Evolutionary conservation across 164 flowering plant genomes (phyloP), one percentile per base, ranked within the genome.

Genomic region (Buxus sempervirens): DNA sequence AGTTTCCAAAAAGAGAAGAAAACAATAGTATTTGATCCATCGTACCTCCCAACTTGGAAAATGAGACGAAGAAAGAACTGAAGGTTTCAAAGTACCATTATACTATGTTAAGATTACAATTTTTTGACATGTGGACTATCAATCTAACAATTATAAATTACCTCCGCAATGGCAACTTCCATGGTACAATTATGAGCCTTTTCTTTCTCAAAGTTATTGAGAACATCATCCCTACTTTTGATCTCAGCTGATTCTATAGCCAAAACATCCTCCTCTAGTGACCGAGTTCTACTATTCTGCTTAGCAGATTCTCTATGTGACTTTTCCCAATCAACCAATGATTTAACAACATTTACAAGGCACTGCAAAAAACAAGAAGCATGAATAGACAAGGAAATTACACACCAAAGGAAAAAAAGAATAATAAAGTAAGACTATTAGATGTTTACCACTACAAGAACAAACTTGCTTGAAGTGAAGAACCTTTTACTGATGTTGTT

Each of bases 101-200:
- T 49, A 22, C 56, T 55, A n/a, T 8, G 23, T 26, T 4, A 23
- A 25, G 32, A 69, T 20, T 24, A 9, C 12, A 24, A 0, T 48
- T 54, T 32, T 64, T 36, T 36, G 13, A 51, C 26, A 54, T 42
- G 41, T 24, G 7, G 54, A 66, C 55, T 38, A 51, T 14, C 14
- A 73, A 18, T 23, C n/a, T 62, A 28, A 25, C 55, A 3, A 19
- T 42, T 36, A 69, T 54, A 13, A 62, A 64, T 76, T 79, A 91
- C 99, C 98, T 91, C 96, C 56, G 97, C 68, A 49, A 93, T 79
- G 28, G 90, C 96, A 84, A 97, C 89, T 83, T 96, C 98, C 87
- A 87, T 56, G 25, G 96, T 93, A 60, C 97, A 90, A 71, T 93
- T 96, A 62, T 96, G 99, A 73, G 98, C 97, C 80, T 93, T 93